Base-by-base conservation (phyloP, 2,329 filamentous ascomycete genomes). In the Fusarium nurragi region DNA sequence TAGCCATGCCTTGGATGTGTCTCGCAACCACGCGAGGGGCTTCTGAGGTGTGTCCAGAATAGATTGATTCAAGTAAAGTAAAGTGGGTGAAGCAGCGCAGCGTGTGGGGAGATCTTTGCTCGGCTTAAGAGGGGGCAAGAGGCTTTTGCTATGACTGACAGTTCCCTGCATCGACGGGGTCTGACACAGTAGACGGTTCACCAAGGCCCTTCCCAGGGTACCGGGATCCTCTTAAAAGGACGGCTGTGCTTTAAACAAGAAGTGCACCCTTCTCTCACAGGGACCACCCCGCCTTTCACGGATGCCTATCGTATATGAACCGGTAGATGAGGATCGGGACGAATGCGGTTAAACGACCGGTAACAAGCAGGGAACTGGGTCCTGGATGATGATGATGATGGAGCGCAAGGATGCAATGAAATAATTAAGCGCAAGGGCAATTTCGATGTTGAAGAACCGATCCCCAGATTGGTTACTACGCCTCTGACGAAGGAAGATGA, bases 181-280 rank as follows among this genome's bases (percentile, higher is more conserved):
- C 70, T 72, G 70, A 71, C 62, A 69, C 68, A 65, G 53, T 57
- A 71, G 47, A 66, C 51, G 70, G 68, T 70, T 71, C 70, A 72
- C 61, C 59, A 63, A 41, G 54, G 28, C 26, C 47, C 39, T 46
- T 56, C 55, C 47, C 51, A 61, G 69, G 67, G 66, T 34, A 54
- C 65, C 51, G 55, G 67, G 65, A 59, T 60, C 52, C 52, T 71
- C 57, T 59, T 66, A 47, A 58, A 50, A 22, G 34, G 48, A 61
- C 55, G 25, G 54, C 48, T n/a, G n/a, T n/a, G n/a, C n/a, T n/a
- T n/a, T n/a, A n/a, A n/a, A 59, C 36, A 61, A 50, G 59, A 65
- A 43, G 51, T 55, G 40, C 21, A 60, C 57, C 58, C 66, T 62
- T 53, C 68, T 72, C 69, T 68, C 64, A 71, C 66, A 70, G 54